Base-by-base conservation (phyloP, 2,329 filamentous ascomycete species). In the Lecanicillium sp. region DNA sequence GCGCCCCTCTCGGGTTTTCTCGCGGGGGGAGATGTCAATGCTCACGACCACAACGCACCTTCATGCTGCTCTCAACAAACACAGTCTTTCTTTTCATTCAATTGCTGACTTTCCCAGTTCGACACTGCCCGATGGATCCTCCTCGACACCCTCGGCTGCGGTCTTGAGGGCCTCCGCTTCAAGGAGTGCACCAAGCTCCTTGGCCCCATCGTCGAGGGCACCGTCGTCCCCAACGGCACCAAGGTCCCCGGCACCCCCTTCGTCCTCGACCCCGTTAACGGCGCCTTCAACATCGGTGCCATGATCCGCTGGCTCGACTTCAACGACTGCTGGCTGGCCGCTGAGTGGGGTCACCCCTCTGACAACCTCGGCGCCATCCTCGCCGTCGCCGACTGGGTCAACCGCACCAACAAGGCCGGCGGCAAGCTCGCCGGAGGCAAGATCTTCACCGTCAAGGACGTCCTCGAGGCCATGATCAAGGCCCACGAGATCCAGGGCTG, bases 271-370 rank as follows among this genome's bases (percentile, higher is more conserved):
- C 93, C 93, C 32, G 83, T 97, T 65, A 91, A 91, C 61, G 93
- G 86, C 54, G 93, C 93, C 55, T 97, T 98, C 81, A 97, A 97
- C 78, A 97, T 98, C 60, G 93, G 93, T 60, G 87, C 93, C 62
- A 95, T 95, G 85, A 95, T 98, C 73, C 81, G 93, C 65, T 98
- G 93, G 93, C 81, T 98, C 62, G 93, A 98, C 75, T 98, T 97
- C 81, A 98, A 98, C 69, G 93, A 98, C 79, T 97, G 93, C 81
- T 98, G 91, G 93, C 78, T 97, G 55, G 93, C 91, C 37, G 93
- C 93, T 49, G 93, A 98, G 74, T 98, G 93, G 93, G 93, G 93
- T 51, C 93, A 98, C 70, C 93, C 93, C 53, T 96, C 90, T 4
- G 93, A 98, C 76, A 98, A 98, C 77, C 71, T 98, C 58, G 93